Percentiles rank a stretch among this genome's conserved stretches.
Conservation (phyloP, 2,329 filamentous ascomycete species). For the Colletotrichum brevisporum region DNA sequence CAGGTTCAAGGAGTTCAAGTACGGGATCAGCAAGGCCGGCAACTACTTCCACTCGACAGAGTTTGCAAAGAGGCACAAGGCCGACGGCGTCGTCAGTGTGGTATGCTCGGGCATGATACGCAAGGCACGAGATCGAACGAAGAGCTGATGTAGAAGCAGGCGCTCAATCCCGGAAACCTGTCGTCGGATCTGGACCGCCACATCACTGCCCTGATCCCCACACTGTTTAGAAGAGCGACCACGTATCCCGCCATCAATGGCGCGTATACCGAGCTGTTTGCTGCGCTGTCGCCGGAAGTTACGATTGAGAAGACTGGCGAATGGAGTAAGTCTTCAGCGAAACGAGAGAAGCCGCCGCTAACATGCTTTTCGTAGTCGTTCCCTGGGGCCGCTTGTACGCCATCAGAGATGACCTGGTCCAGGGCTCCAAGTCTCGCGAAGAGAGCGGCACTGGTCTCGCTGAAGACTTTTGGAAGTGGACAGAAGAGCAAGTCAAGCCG, state of each 20-base stretch:
- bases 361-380: slow-evolving; percentile 45
- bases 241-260: slow-evolving; percentile 53
- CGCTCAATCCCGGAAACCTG: slow-evolving; percentile 58
- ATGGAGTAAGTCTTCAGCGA: slow-evolving; percentile 44
- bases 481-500: slow-evolving; percentile 52
- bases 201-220: slow-evolving; percentile 34
- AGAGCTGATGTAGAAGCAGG: slow-evolving; percentile 7
- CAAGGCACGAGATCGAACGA: neutral
- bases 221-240: slow-evolving; percentile 32
- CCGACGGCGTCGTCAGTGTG: slow-evolving; percentile 43
- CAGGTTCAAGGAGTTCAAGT: slow-evolving; percentile 45
- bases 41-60: slow-evolving; percentile 51
- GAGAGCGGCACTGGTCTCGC: slow-evolving; percentile 56
- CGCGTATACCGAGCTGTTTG: slow-evolving; percentile 64
- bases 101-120: slow-evolving; percentile 11
- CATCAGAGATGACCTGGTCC: slow-evolving; percentile 48
- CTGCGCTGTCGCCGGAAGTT: slow-evolving; percentile 60
- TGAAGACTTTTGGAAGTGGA: slow-evolving; percentile 59
- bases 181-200: slow-evolving; percentile 51
- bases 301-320: slow-evolving; percentile 53
- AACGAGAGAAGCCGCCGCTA: neutral
- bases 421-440: slow-evolving; percentile 47
- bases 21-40: slow-evolving; percentile 50
- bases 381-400: slow-evolving; percentile 56
- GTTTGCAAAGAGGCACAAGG: slow-evolving; percentile 47